Conservation (phyloP, 352 stramenopile species). For the Phytophthora pistaciae region DNA sequence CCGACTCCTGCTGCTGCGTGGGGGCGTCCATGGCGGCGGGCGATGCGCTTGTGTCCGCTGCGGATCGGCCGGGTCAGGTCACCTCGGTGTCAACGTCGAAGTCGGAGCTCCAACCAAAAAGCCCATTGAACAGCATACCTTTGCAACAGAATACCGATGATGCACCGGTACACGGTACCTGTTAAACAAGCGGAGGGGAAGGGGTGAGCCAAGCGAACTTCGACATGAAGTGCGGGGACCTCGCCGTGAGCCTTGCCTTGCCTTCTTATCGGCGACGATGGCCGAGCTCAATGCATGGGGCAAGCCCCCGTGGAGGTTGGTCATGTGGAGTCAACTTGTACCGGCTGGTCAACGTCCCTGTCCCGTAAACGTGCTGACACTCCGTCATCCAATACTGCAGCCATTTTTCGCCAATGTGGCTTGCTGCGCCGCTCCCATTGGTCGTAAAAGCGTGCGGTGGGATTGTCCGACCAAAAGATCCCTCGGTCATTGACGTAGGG, state of each 20-base stretch:
- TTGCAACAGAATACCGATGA: not conserved
- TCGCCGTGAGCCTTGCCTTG: not conserved
- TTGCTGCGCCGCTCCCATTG: conserved; percentile 25
- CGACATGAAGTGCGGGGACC: conserved; percentile 7
- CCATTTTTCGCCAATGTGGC: not conserved
- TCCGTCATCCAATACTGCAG: not conserved
- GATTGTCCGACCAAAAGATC: conserved; percentile 43
- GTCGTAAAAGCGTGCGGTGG: conserved; percentile 20
- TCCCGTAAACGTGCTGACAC: not conserved
- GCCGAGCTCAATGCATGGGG: not conserved
- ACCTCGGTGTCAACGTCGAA: conserved; percentile 6
- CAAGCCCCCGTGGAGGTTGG: too few species aligned
- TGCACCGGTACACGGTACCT: not conserved
- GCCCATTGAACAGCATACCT: conserved; percentile 2
- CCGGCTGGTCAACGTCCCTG: too few species aligned
- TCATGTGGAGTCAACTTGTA: too few species aligned
- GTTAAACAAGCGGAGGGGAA: conserved; percentile 19
- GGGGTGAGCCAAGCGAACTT: conserved; percentile 15
- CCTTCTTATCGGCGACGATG: not conserved
- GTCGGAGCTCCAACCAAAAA: conserved; percentile 44
- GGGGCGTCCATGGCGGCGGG: conserved; percentile 18
- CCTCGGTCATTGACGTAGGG: conserved; percentile 7
- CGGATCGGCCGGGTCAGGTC: not conserved
- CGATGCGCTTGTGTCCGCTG: not conserved
- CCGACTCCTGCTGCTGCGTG: conserved; percentile 8